Evolutionary conservation across 2,329 filamentous ascomycete species (phyloP).

Genomic region (Neoascochyta sp.): DNA sequence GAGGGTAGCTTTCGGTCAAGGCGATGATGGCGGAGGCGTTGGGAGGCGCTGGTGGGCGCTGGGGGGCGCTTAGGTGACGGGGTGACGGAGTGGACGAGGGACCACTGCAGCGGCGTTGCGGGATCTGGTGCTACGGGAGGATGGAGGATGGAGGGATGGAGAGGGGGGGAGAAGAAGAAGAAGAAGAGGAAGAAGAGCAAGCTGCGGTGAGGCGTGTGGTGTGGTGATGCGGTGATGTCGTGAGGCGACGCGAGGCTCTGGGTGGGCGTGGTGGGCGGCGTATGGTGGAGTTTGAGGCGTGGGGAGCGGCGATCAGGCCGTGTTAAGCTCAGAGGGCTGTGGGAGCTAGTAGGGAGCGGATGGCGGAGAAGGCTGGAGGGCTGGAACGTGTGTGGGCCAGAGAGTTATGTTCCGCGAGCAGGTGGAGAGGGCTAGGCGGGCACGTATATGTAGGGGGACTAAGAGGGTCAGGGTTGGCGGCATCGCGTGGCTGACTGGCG

Average conservation of each 20-base stretch:
- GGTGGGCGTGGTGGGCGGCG: constrained; percentile 19
- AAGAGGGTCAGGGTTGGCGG: constrained; percentile 36
- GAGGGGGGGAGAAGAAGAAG: constrained; percentile 14
- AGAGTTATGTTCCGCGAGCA: constrained; percentile 38
- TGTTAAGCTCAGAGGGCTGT: constrained; percentile 50
- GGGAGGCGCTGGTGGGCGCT: constrained; percentile 17
- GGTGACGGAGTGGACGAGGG: constrained; percentile 18
- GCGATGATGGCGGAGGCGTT: constrained; percentile 29
- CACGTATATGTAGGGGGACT: constrained; percentile 45
- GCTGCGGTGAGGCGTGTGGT: no score
- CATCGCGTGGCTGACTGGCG: constrained; percentile 44
- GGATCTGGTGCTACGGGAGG: constrained; percentile 36
- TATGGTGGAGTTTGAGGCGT: constrained; percentile 38
- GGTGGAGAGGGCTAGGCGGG: constrained; percentile 41
- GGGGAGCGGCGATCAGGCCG: constrained; percentile 46
- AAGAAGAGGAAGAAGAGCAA: constrained; percentile 2
- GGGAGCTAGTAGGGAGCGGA: constrained; percentile 42
- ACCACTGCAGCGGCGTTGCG: constrained; percentile 25
- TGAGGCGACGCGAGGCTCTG: no score
- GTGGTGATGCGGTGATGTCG: constrained; percentile 1
- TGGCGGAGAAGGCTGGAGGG: constrained; percentile 46
- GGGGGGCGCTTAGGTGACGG: constrained; percentile 20
- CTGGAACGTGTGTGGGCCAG: constrained; percentile 44
- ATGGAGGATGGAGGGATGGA: constrained; percentile 17
- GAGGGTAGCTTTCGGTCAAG: constrained; percentile 34